These are phyloP conservation scores for Sonneratia caseolaris DNA, from an alignment of 345 rosid genomes.

Conservation along the genomic window DNA sequence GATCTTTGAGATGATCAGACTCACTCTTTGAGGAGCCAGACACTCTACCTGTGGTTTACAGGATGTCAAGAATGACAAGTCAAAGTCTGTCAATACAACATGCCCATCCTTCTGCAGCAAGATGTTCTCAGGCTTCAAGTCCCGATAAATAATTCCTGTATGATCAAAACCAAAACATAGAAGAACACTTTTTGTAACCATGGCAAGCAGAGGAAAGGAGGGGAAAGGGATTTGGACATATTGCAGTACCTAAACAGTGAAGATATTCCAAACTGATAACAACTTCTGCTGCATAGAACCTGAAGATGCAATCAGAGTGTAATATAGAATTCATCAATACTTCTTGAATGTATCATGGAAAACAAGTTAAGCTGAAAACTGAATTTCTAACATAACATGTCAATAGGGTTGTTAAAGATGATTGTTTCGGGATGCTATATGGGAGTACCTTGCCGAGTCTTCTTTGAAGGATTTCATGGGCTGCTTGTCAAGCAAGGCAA, in stretches of 20 bases:
- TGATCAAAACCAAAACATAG: neutral
- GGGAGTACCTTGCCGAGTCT: constrained; percentile 72
- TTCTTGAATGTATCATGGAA: neutral
- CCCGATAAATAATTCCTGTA: constrained; percentile 83
- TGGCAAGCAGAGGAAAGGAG: neutral
- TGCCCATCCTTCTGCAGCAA: constrained; percentile 83
- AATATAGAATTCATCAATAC: neutral
- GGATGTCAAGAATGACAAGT: constrained; percentile 71
- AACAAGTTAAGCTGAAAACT: neutral
- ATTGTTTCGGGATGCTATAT: neutral
- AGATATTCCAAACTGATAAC: constrained; percentile 84
- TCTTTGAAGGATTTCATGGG: constrained; percentile 82
- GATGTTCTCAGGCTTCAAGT: constrained; percentile 93
- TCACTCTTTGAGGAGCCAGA: neutral
- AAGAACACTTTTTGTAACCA: neutral
- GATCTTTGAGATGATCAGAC: too few species aligned
- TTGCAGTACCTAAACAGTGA: constrained; percentile 80
- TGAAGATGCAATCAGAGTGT: constrained; percentile 19
- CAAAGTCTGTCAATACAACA: constrained; percentile 76
- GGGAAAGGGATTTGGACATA: neutral
- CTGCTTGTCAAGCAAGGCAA: constrained; percentile 77
- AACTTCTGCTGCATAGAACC: constrained; percentile 95
- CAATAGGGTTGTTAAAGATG: neutral
- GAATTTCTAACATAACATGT: neutral
- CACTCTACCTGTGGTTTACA: constrained; percentile 62